Percentiles rank a stretch among this genome's conserved stretches.
These are phyloP conservation scores for Platanthera guangdongensis DNA, from an alignment of 106 monocot genomes.

Conservation along the genomic window DNA sequence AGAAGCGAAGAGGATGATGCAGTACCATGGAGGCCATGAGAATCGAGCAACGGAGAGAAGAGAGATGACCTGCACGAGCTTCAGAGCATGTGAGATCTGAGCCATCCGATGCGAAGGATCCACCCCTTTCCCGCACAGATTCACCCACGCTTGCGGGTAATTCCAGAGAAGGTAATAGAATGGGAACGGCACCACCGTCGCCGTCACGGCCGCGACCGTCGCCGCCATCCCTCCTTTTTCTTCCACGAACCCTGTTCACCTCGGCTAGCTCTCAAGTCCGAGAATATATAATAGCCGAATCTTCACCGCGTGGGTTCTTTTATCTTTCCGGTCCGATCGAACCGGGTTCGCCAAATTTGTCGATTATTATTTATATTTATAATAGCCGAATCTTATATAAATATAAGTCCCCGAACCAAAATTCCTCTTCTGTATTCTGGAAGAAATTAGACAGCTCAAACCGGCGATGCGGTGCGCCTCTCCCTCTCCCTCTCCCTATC, in stretches of 20 bases:
- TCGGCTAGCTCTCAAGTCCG: no score
- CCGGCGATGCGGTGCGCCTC: no score
- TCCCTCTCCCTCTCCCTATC: no score
- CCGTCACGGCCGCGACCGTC: conserved; percentile 19
- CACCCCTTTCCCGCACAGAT: conserved; percentile 60
- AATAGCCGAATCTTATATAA: no score
- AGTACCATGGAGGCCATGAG: conserved; percentile 49
- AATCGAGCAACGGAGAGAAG: conserved; percentile 59
- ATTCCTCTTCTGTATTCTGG: no score
- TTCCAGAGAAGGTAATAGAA: conserved; percentile 85
- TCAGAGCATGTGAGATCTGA: conserved; percentile 67
- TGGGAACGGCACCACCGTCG: conserved; percentile 57
- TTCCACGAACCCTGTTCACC: not conserved
- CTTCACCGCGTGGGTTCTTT: no score
- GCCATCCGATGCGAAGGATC: conserved; percentile 88
- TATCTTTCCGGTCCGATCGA: no score
- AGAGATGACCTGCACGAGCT: conserved; percentile 53
- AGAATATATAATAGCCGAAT: no score
- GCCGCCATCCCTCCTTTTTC: not conserved
- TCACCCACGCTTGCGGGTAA: conserved; percentile 69
- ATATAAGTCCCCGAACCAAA: no score
- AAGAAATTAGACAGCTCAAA: no score
- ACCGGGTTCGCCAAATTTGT: no score
- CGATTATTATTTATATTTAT: no score
- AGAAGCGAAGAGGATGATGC: conserved; percentile 36